phyloP scores from a whole-genome alignment of 2,329 filamentous ascomycete genomes.

The Madurella mycetomatis region DNA sequence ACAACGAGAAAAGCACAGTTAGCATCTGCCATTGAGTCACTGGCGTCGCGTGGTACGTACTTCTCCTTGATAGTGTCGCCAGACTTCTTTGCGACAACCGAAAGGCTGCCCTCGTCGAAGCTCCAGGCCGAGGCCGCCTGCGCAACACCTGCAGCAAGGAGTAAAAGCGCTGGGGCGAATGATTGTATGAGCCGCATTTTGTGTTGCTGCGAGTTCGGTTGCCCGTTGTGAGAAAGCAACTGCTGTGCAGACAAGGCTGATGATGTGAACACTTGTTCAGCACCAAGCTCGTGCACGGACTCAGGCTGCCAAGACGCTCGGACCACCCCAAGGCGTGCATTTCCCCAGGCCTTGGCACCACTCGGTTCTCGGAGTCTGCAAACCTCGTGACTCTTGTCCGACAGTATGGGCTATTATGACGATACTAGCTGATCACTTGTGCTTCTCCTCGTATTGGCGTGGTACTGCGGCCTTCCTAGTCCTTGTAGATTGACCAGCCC shows the following conservation, averaged over 20 bases:
- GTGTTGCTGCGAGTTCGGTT: conserved; percentile 9
- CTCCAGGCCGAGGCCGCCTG: conserved; percentile 61
- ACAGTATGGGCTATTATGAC: too few relatives aligned
- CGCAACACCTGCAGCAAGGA: conserved; percentile 48
- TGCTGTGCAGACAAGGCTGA: conserved; percentile 16
- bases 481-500: too few relatives aligned
- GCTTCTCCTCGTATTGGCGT: too few relatives aligned
- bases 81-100: conserved; percentile 62
- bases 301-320: conserved; percentile 14
- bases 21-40: background rate
- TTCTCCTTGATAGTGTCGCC: conserved; percentile 60
- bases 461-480: too few relatives aligned
- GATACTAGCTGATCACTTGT: too few relatives aligned
- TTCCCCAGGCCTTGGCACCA: too few relatives aligned
- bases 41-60: conserved; percentile 40
- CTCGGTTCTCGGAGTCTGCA: too few relatives aligned
- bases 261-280: conserved; percentile 28
- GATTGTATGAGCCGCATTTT: conserved; percentile 41
- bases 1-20: background rate
- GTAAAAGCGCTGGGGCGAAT: conserved; percentile 38
- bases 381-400: too few relatives aligned
- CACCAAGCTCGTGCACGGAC: conserved; percentile 17
- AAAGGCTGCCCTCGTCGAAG: conserved; percentile 68
- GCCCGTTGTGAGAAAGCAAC: conserved; percentile 14
- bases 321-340: background rate